Conservation (phyloP, 306 rosid species). For the Castanea crenata region DNA sequence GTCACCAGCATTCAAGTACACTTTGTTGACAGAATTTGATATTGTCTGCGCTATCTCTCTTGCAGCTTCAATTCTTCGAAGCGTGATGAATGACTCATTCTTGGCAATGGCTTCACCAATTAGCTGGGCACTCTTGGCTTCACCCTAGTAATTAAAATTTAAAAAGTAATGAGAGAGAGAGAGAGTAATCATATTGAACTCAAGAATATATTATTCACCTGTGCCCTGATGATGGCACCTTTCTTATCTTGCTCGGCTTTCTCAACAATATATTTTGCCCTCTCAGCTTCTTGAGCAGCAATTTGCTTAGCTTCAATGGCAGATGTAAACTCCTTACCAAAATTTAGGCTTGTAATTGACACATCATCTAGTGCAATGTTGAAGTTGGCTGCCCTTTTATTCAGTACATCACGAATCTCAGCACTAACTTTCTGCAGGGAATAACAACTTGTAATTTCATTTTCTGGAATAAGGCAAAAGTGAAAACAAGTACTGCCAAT, state of each 20-base stretch:
- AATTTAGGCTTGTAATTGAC: slow-evolving; percentile 70
- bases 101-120: slow-evolving; percentile 81
- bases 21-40: slow-evolving; percentile 60
- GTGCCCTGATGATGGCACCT: slow-evolving; percentile 79
- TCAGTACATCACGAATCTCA: slow-evolving; percentile 70
- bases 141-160: slow-evolving; percentile 48
- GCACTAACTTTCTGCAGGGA: slow-evolving; percentile 65
- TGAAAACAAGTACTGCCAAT: no score
- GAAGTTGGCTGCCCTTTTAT: slow-evolving; percentile 75
- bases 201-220: slow-evolving; percentile 32
- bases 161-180: background rate
- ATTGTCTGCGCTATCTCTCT: slow-evolving; percentile 74
- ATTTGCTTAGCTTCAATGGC: slow-evolving; percentile 97
- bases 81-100: slow-evolving; percentile 76
- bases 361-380: slow-evolving; percentile 90
- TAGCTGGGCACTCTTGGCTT: slow-evolving; percentile 78
- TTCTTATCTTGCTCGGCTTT: slow-evolving; percentile 87
- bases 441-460: background rate
- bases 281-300: slow-evolving; percentile 95
- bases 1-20: slow-evolving; percentile 61
- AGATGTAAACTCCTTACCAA: slow-evolving; percentile 73
- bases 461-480: no score
- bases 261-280: slow-evolving; percentile 85
- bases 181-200: no score
- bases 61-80: slow-evolving; percentile 89